phyloP scores from a whole-genome alignment of 345 rosid species.

The thale cress (Arabidopsis thaliana) region DNA sequence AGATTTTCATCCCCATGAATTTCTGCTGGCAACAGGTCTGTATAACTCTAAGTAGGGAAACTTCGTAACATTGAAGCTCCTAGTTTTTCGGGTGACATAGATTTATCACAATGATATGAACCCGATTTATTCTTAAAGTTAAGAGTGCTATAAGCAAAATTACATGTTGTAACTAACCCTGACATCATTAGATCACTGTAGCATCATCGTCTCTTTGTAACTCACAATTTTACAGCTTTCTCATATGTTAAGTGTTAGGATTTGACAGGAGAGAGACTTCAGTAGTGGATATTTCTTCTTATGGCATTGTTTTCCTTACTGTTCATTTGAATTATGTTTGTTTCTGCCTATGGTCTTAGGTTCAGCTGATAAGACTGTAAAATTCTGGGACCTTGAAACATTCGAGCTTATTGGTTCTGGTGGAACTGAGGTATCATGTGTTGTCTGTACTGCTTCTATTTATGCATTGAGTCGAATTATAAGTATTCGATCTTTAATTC shows the following conservation, averaged over 20 bases:
- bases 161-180: slow-evolving; percentile 14
- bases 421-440: slow-evolving; percentile 83
- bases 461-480: neutral
- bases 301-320: neutral
- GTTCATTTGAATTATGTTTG: neutral
- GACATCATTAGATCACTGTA: slow-evolving; percentile 23
- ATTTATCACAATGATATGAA: slow-evolving; percentile 23
- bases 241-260: slow-evolving; percentile 9
- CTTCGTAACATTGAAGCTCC: slow-evolving; percentile 17
- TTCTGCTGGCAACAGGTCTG: slow-evolving; percentile 93
- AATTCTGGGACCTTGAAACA: slow-evolving; percentile 99
- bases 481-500: slow-evolving; percentile 15
- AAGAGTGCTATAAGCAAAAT: slow-evolving; percentile 15
- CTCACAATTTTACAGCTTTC: neutral
- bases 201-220: neutral
- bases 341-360: slow-evolving; percentile 53
- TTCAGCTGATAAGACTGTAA: slow-evolving; percentile 97
- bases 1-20: slow-evolving; percentile 98
- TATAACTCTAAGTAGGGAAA: slow-evolving; percentile 13
- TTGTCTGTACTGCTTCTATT: slow-evolving; percentile 14
- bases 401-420: slow-evolving; percentile 95
- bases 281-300: slow-evolving; percentile 10
- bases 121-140: neutral
- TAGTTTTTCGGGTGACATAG: neutral
- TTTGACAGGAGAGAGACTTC: neutral